A percentile compares a stretch with the other conserved stretches of the same genome.
These are phyloP conservation scores for Allomyces arbusculus DNA, from an alignment of 192 early-diverging fungal species.

Conservation along the genomic window DNA sequence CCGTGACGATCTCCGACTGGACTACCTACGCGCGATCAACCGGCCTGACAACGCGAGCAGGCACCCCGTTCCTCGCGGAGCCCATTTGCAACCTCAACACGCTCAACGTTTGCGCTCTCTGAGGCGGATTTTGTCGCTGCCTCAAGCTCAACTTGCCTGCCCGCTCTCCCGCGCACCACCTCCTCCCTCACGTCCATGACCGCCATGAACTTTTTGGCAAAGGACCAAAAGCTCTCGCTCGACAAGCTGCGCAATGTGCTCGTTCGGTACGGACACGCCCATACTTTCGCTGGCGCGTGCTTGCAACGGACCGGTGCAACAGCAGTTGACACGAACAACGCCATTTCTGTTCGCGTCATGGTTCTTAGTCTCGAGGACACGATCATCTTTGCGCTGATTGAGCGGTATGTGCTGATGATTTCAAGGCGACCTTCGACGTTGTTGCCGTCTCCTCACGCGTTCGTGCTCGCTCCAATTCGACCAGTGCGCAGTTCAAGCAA, in stretches of 20 bases:
- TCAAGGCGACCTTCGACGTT: not conserved
- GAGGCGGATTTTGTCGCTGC: not conserved
- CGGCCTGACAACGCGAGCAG: too few species aligned
- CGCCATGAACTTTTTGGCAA: too few species aligned
- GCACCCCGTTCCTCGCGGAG: too few species aligned
- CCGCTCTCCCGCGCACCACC: not conserved
- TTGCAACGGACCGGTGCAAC: slow-evolving; percentile 8
- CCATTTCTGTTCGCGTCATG: not conserved
- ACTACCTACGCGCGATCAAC: too few species aligned
- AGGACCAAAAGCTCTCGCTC: not conserved
- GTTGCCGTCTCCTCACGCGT: not conserved
- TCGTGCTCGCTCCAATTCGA: not conserved
- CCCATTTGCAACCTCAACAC: not conserved
- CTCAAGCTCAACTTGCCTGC: not conserved
- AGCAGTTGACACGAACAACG: too few species aligned
- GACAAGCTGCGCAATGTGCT: not conserved
- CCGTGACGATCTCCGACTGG: too few species aligned
- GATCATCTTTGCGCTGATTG: slow-evolving; percentile 59
- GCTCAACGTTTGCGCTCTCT: not conserved
- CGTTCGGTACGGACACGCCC: not conserved
- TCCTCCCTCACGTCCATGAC: too few species aligned
- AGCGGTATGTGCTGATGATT: not conserved
- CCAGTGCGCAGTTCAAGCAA: slow-evolving; percentile 61
- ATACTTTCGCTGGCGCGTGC: too few species aligned
- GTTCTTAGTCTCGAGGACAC: slow-evolving; percentile 90